A percentile compares a stretch with the other conserved stretches of the same genome.
Conservation (phyloP, 352 stramenopile species). For the Pythium plurisporium region DNA sequence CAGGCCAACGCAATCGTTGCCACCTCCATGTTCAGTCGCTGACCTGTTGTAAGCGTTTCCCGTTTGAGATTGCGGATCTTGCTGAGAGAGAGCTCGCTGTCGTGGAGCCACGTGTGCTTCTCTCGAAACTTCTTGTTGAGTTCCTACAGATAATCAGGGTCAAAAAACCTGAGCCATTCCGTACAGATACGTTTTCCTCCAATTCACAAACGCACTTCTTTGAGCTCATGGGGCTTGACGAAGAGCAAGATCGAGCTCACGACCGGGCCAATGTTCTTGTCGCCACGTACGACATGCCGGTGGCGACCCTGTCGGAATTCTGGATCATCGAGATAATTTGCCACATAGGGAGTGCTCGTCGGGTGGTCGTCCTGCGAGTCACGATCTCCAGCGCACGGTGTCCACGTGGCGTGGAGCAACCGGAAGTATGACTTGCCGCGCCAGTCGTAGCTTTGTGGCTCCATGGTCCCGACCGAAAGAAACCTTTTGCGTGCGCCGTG, state of each 20-base stretch:
- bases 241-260: constrained; percentile 94
- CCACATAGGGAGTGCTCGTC: constrained; percentile 38
- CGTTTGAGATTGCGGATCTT: constrained; percentile 96
- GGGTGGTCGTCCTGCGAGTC: constrained; percentile 77
- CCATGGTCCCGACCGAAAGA: constrained; percentile 47
- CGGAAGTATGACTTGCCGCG: constrained; percentile 84
- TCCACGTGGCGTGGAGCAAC: constrained; percentile 75
- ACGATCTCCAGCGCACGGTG: constrained; percentile 59
- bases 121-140: constrained; percentile 97
- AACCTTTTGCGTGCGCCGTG: constrained; percentile 37
- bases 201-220: constrained; percentile 49
- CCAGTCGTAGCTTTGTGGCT: constrained; percentile 75
- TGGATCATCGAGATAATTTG: constrained; percentile 83
- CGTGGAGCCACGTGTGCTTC: constrained; percentile 85
- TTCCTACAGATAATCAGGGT: constrained; percentile 51
- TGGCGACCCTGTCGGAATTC: constrained; percentile 80
- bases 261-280: constrained; percentile 90
- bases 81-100: constrained; percentile 90
- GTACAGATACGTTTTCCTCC: neutral
- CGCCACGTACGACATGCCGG: constrained; percentile 71
- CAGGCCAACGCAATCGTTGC: constrained; percentile 92
- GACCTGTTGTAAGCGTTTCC: constrained; percentile 69
- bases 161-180: too few species aligned
- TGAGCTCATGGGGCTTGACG: constrained; percentile 93
- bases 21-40: constrained; percentile 88